These are phyloP conservation scores for Fusarium citri DNA, from an alignment of 2,329 filamentous ascomycete genomes.

Conservation along the genomic window DNA sequence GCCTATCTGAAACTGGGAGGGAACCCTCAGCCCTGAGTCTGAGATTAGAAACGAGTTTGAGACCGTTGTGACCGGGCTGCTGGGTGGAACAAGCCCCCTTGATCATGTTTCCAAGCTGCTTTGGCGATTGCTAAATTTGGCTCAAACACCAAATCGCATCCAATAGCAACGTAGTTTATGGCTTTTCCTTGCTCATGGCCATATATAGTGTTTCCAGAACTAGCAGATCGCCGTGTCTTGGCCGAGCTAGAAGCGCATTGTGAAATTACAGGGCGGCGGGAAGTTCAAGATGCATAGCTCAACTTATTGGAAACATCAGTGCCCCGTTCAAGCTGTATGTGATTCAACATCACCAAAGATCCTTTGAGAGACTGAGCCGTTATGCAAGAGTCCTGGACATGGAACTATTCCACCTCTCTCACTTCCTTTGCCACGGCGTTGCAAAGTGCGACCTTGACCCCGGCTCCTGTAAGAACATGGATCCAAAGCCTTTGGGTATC, in stretches of 20 bases:
- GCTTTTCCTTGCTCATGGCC: conserved; percentile 16
- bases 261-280: conserved; percentile 21
- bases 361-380: conserved; percentile 5
- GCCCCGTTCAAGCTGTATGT: conserved; percentile 23
- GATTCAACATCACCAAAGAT: conserved; percentile 26
- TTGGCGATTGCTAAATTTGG: conserved; percentile 45
- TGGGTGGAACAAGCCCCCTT: conserved; percentile 38
- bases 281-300: conserved; percentile 5
- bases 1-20: conserved; percentile 45
- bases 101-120: conserved; percentile 32
- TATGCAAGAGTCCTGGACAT: conserved; percentile 22
- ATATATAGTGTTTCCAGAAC: conserved; percentile 29
- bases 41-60: conserved; percentile 47
- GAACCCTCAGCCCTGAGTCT: conserved; percentile 35
- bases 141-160: conserved; percentile 2
- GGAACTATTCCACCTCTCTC: conserved; percentile 54
- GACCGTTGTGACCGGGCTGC: conserved; percentile 38
- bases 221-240: conserved; percentile 10
- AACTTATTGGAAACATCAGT: conserved; percentile 16
- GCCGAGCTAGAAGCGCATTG: conserved; percentile 5
- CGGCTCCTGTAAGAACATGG: conserved; percentile 87
- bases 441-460: conserved; percentile 86
- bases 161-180: background rate
- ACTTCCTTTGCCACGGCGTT: conserved; percentile 69
- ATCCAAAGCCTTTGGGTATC: conserved; percentile 98